Evolutionary conservation across 192 early-diverging fungal species (phyloP), one percentile per base, ranked within the genome.

Genomic region (Gorgonomyces haynaldii): DNA sequence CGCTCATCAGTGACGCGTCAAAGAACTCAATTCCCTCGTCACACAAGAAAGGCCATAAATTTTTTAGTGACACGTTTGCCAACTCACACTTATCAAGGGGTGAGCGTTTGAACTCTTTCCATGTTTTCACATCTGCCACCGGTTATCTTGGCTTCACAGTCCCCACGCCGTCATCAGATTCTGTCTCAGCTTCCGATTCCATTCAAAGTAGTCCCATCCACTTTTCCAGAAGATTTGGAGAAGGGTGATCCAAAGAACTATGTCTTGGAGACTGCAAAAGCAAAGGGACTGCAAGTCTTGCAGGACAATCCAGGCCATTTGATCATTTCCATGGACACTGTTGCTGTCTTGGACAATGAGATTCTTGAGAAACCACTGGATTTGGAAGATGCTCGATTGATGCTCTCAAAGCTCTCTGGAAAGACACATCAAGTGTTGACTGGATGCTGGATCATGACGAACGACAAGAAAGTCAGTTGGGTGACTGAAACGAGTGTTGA

Each of bases 291-390:
- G 0, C 82, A 87, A 22, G 85, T 88, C 3, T 82, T 21, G 15
- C 40, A n/a, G n/a, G 32, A 49, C 15, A 0, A 21, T 60, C 29
- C 61, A 64, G 15, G 69, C 70, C 24, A n/a, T 12, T 20, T 89
- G 27, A 65, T 89, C 15, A 88, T 92, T 32, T 75, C 77, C 2
- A 72, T 85, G n/a, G 91, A 94, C 54, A 94, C 91, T 0, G 72
- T 94, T 0, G 83, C 89, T 13, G 65, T 72, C 6, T 50, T 42
- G 31, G 60, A 72, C 12, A 62, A 65, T n/a, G 30, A 42, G 22
- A 88, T 95, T 13, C 70, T 95, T 1, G 91, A 91, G 48, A 95
- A 95, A 53, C 91, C 91, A 13, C 50, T 36, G 4, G 62, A 73
- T 21, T 36, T 32, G 2, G 57, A 70, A 15, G 66, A 80, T 32